Evolutionary conservation across 2,329 filamentous ascomycete genomes (phyloP).

Genomic region (Graphilbum ipis-grandicollis): DNA sequence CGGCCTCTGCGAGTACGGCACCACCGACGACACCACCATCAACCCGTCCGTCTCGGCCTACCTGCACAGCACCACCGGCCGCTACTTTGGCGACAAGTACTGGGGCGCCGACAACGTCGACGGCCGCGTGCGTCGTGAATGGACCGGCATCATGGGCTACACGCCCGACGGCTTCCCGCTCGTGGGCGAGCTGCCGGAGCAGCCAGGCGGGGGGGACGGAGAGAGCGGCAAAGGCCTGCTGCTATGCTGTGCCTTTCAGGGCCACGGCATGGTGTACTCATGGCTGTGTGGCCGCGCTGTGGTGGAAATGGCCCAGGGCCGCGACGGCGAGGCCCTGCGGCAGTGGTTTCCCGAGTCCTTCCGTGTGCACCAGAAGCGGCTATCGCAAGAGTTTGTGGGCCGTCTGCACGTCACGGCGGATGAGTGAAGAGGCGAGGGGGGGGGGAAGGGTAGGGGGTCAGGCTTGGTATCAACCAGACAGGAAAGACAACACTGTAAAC

Average conservation of each 20-base stretch:
- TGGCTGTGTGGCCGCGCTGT: slow-evolving; percentile 41
- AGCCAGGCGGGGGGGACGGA: slow-evolving; percentile 19
- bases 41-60: slow-evolving; percentile 34
- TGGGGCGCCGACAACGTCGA: slow-evolving; percentile 27
- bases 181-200: slow-evolving; percentile 29
- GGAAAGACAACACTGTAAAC: too few species aligned
- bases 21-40: slow-evolving; percentile 34
- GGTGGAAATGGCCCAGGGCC: slow-evolving; percentile 30
- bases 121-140: slow-evolving; percentile 25
- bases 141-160: slow-evolving; percentile 39
- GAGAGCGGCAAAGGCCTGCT: slow-evolving; percentile 22
- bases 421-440: too few species aligned
- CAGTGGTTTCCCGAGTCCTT: slow-evolving; percentile 38
- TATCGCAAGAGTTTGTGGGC: slow-evolving; percentile 20
- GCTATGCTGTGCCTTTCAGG: slow-evolving; percentile 43
- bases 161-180: slow-evolving; percentile 34
- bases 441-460: too few species aligned
- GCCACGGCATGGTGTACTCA: slow-evolving; percentile 49
- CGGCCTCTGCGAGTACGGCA: slow-evolving; percentile 21
- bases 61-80: slow-evolving; percentile 21
- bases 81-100: slow-evolving; percentile 29
- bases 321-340: slow-evolving; percentile 14
- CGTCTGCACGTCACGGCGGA: too few species aligned
- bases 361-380: slow-evolving; percentile 25
- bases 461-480: too few species aligned